Conservation (phyloP, 768 basidiomycete genomes). For the Phanerochaete sordida region DNA sequence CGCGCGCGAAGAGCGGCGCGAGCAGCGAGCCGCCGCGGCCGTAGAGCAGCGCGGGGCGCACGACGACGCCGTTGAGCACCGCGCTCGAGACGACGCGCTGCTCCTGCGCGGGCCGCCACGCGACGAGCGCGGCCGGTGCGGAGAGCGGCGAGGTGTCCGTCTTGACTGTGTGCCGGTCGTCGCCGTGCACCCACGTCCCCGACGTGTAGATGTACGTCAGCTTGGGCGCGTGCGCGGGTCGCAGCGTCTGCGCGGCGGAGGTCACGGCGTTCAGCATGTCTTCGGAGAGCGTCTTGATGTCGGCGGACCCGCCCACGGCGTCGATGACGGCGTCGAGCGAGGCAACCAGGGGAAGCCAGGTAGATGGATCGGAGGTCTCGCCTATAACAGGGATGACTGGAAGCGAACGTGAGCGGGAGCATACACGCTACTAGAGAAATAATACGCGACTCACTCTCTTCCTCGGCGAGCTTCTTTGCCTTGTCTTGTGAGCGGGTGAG, state of each 20-base stretch:
- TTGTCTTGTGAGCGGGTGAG: constrained; percentile 36
- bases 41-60: constrained; percentile 42
- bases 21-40: constrained; percentile 38
- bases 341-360: constrained; percentile 26
- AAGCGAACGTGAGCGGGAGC: not conserved
- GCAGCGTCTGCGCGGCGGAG: constrained; percentile 19
- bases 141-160: constrained; percentile 33
- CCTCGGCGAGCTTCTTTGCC: constrained; percentile 29
- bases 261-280: constrained; percentile 23
- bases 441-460: constrained; percentile 33
- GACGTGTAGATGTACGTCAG: constrained; percentile 43
- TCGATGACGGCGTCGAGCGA: constrained; percentile 34
- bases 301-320: constrained; percentile 22
- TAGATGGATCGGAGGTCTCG: constrained; percentile 19
- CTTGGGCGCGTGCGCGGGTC: constrained; percentile 32
- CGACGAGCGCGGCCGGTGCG: constrained; percentile 22
- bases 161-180: constrained; percentile 29
- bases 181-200: constrained; percentile 43
- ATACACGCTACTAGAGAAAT: not conserved
- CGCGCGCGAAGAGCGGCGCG: constrained; percentile 28
- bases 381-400: constrained; percentile 37
- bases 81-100: constrained; percentile 27
- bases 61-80: constrained; percentile 39
- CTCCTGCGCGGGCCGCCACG: constrained; percentile 34
- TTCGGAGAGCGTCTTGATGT: constrained; percentile 1